Evolutionary conservation across 148 eudicot species (phyloP), one percentile per base, ranked within the genome.

Genomic region (Chenopodium formosanum): DNA sequence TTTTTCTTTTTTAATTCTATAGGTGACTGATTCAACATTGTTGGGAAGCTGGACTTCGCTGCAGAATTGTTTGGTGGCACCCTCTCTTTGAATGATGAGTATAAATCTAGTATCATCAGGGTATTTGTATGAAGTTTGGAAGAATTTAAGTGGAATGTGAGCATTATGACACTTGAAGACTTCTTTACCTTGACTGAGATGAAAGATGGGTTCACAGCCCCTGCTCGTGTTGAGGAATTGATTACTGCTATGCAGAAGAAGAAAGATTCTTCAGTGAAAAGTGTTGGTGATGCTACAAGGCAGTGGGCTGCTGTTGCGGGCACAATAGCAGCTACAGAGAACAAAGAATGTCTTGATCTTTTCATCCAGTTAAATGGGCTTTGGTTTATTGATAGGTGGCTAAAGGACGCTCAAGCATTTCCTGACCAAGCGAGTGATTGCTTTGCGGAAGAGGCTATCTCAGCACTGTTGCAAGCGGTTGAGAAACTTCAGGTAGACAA

Each of bases 281-380:
- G 86, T 85, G 82, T 69, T 75, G 80, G 84, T 67, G 93, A 93
- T 74, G 76, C 89, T 62, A 89, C 90, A 47, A 86, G 93, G 80
- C 98, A 95, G 82, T 89, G 93, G 95, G 89, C 93, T 89, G 83
- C 94, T 79, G 93, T 95, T 88, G 98, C 94, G 79, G 87, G 88
- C 74, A 86, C 90, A 71, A 87, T 95, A 84, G 88, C 91, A 77
- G 91, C 93, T 31, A 95, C 98, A 62, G 91, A 93, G 75, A 91
- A 90, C 78, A 87, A 86, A 82, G 98, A 90, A 22, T 95, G 98
- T 82, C 93, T 95, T 78, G 93, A 90, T 87, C 93, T 89, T 77
- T 93, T 95, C 81, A 72, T 92, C 64, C 87, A 91, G 83, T 87
- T 91, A 84, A 94, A 89, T 81, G 98, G 98, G 65, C 87, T 93